Conservation (phyloP, 2,329 filamentous ascomycete genomes). For the Blumeria graminis region DNA sequence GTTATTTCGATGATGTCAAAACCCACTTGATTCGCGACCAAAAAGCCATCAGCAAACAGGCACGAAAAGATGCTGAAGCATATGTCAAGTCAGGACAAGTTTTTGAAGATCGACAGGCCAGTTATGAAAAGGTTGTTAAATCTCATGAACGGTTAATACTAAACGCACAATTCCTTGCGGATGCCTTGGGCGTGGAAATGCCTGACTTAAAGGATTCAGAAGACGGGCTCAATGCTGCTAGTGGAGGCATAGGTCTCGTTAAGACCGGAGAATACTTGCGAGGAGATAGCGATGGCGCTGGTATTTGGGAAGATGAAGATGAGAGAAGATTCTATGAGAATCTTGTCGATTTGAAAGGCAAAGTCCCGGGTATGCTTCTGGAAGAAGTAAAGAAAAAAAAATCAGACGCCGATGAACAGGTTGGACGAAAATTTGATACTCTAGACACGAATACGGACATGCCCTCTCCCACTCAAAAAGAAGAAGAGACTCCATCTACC, state of each 20-base stretch:
- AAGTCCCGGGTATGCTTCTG: conserved; percentile 77
- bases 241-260: conserved; percentile 70
- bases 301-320: conserved; percentile 97
- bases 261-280: conserved; percentile 85
- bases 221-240: conserved; percentile 35
- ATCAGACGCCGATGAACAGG: conserved; percentile 52
- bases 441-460: conserved; percentile 22
- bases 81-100: conserved; percentile 98
- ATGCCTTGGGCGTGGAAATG: conserved; percentile 77
- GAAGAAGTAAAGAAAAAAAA: conserved; percentile 95
- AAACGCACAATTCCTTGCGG: conserved; percentile 78
- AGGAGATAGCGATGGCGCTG: conserved; percentile 69
- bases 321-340: conserved; percentile 97
- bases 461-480: conserved; percentile 18
- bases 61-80: conserved; percentile 84
- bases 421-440: conserved; percentile 46
- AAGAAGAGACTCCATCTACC: conserved; percentile 67
- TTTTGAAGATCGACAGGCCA: conserved; percentile 88
- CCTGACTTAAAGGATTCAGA: conserved; percentile 75
- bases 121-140: conserved; percentile 85
- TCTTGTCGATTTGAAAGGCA: conserved; percentile 78
- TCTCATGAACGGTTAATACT: conserved; percentile 71
- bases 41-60: conserved; percentile 65
- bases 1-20: conserved; percentile 88
- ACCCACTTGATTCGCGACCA: conserved; percentile 74